Base-by-base conservation (phyloP, 2,329 filamentous ascomycete genomes). In the Calycina herbarum region DNA sequence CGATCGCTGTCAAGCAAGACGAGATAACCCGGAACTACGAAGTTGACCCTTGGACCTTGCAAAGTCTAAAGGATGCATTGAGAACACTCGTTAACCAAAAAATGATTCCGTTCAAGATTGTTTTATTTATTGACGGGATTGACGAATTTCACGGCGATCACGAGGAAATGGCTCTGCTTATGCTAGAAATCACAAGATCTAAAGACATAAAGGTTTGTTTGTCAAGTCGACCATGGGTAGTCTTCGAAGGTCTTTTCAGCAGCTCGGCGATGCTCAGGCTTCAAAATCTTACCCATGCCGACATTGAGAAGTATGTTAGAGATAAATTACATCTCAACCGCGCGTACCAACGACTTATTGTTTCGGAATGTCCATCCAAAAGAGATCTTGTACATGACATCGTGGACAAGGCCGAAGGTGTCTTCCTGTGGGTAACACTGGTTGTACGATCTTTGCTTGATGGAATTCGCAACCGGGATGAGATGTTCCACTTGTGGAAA, bases 351-450 rank as follows among this genome's bases (percentile, higher is more conserved):
- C 35, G 10, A 15, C 60, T 57, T 27, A 42, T 29, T 29, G 11
- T 8, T 33, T 33, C 31, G 2, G 7, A 6, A 5, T 4, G 6
- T 20, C 11, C 29, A 57, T 6, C 29, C 42, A 8, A n/a, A 20
- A 35, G 27, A 27, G 20, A 31, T 42, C 7, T 15, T 20, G 27
- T 56, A 10, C 1, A 54, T 29, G 62, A 67, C 24, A 51, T 59
- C 10, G 62, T 64, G 7, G 56, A 20, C 3, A 59, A 54, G 27
- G 45, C 62, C 13, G 5, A 48, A 4, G 65, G 65, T 13, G 65
- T 64, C 10, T 67, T 67, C n/a, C 42, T 67, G 3, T 67, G 65
- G 65, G 65, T 67, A 17, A 57, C 15, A 11, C 15, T 67, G 10
- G 62, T 67, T 2, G 62, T 67, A 13, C 31, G 31, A 2, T 42